A percentile compares a stretch with the other conserved stretches of the same genome.
These are phyloP conservation scores for Wickerhamomyces sp. DNA, from an alignment of 1,139 yeast genomes.

Conservation along the genomic window DNA sequence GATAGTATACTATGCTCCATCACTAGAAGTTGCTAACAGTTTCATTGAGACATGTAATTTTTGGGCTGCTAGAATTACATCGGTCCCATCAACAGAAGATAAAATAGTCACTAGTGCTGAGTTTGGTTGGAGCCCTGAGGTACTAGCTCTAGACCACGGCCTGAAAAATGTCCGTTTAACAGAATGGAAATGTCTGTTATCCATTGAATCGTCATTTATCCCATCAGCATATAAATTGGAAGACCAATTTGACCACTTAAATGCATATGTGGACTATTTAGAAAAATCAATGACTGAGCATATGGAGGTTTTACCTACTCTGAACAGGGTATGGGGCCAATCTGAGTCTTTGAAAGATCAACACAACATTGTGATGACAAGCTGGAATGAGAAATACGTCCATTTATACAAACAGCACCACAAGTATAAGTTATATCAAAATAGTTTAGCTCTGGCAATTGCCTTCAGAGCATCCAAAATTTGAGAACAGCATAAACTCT, in stretches of 20 bases:
- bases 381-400: slow-evolving; percentile 35
- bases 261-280: slow-evolving; percentile 28
- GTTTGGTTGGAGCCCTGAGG: slow-evolving; percentile 66
- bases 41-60: slow-evolving; percentile 78
- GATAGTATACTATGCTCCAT: slow-evolving; percentile 42
- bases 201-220: slow-evolving; percentile 28
- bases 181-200: slow-evolving; percentile 38
- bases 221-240: slow-evolving; percentile 24
- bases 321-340: slow-evolving; percentile 34
- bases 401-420: slow-evolving; percentile 30
- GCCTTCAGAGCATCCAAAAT: slow-evolving; percentile 19
- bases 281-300: slow-evolving; percentile 30
- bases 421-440: slow-evolving; percentile 28
- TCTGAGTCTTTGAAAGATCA: slow-evolving; percentile 10
- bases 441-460: slow-evolving; percentile 24
- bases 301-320: slow-evolving; percentile 27
- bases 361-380: slow-evolving; percentile 30
- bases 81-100: slow-evolving; percentile 54
- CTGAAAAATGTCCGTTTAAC: slow-evolving; percentile 18
- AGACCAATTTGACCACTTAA: slow-evolving; percentile 29
- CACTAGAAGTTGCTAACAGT: slow-evolving; percentile 63
- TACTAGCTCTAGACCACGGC: slow-evolving; percentile 13
- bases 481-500: not conserved
- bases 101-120: slow-evolving; percentile 69
- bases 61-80: slow-evolving; percentile 85